phyloP scores from a whole-genome alignment of 2,329 filamentous ascomycete genomes.

The Fusarium virguliforme region DNA sequence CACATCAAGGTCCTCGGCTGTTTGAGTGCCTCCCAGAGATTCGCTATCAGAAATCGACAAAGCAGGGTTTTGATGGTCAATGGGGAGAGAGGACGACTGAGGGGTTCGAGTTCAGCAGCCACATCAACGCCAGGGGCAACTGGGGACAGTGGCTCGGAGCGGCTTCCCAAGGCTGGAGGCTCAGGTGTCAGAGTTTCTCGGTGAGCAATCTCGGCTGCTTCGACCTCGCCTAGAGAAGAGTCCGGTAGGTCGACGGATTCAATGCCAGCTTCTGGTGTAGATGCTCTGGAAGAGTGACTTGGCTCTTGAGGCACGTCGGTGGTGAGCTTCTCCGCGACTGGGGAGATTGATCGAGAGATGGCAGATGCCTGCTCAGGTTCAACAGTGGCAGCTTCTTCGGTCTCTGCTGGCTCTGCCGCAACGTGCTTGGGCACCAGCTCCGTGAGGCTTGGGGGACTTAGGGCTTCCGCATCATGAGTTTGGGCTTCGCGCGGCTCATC shows the following conservation, averaged over 20 bases:
- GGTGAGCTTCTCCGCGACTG: not conserved
- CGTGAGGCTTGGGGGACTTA: not conserved
- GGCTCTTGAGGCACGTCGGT: not conserved
- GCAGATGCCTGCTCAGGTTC: conserved; percentile 6
- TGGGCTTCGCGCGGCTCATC: not conserved
- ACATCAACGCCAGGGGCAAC: not conserved
- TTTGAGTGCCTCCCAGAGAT: not conserved
- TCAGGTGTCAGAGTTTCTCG: not conserved
- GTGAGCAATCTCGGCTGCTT: not conserved
- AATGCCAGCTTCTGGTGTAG: not conserved
- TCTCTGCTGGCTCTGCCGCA: not conserved
- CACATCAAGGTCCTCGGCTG: not conserved
- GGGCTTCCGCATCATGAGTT: not conserved
- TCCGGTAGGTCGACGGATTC: not conserved
- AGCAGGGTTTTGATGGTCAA: not conserved
- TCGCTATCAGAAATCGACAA: not conserved
- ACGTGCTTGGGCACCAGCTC: not conserved
- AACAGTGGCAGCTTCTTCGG: not conserved
- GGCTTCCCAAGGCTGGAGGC: not conserved
- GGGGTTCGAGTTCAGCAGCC: not conserved
- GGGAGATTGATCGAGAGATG: not conserved
- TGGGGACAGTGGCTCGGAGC: not conserved
- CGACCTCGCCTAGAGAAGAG: not conserved
- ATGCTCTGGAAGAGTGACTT: not conserved
- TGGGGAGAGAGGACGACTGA: not conserved